Evolutionary conservation across 768 basidiomycete species (phyloP), one percentile per base, ranked within the genome.

Genomic region (Boletus huronensis): DNA sequence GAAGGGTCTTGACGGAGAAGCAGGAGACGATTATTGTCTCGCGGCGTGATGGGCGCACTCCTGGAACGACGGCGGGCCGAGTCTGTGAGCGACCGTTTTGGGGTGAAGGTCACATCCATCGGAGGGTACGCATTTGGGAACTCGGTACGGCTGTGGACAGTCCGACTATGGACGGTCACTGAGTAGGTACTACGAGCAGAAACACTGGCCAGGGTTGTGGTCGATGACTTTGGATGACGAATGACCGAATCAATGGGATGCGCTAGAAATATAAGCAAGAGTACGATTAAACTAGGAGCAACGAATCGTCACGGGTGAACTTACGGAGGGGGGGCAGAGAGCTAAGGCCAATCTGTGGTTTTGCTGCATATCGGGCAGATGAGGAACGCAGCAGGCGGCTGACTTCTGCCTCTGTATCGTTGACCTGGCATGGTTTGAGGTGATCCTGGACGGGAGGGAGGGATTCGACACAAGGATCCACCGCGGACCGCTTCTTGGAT

Each of bases 1-100:
- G 90, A 91, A 3, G 89, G 88, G 57, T 92, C 88, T 26, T 84
- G 82, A 41, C 84, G 84, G 43, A 92, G 76, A 21, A 79, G 72
- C 13, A 80, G 69, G 10, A 87, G 72, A 28, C 86, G 81, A 55
- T 73, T 81, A 73, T 68, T 73, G 58, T 80, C 79, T 36, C 75
- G 73, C 53, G 66, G 77, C 32, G 71, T 77, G 68, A 70, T 69
- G 29, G 71, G 79, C 29, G 57, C 66, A 58, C 66, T 72, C 59
- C 71, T 58, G 55, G 65, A 61, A 50, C 71, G 64, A 48, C 63
- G 60, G 46, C 64, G 62, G 26, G 61, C 32, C 57, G 63, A 44
- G 69, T 70, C 57, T 58, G 71, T 59, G 58, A 52, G 57, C 58
- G 55, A 72, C 54, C 55, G 64, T 51, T 56, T 64, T 51, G 66